phyloP scores from a whole-genome alignment of 495 filamentous ascomycete genomes.

The Geoglossum glabrum region DNA sequence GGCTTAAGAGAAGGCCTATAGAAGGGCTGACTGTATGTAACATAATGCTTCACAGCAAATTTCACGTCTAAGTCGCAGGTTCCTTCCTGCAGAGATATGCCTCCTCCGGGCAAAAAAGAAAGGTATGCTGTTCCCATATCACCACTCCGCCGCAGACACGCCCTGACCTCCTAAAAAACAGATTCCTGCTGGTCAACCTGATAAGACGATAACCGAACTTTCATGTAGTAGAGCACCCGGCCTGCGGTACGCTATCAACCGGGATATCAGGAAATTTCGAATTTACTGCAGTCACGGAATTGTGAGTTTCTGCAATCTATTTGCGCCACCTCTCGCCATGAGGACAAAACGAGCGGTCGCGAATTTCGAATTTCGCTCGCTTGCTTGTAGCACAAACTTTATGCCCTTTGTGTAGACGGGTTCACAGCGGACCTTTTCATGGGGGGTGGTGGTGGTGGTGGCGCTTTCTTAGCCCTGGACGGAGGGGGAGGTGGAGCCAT shows the following conservation, averaged over 20 bases:
- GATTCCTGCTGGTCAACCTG: not conserved
- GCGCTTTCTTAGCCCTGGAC: conserved; percentile 57
- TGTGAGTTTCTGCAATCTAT: not conserved
- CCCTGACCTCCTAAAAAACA: not conserved
- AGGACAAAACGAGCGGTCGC: not conserved
- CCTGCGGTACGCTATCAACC: not conserved
- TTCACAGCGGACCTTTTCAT: conserved; percentile 4
- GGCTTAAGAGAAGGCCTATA: not conserved
- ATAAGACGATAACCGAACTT: not conserved
- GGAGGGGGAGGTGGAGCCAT: conserved; percentile 66
- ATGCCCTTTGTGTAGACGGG: not conserved
- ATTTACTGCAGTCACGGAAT: not conserved
- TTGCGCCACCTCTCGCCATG: not conserved
- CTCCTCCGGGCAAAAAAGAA: not conserved
- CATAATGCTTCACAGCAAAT: not conserved
- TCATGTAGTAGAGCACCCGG: not conserved
- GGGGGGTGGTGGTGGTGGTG: conserved; percentile 33
- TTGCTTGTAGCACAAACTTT: not conserved
- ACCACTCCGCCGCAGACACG: not conserved
- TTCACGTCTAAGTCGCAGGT: not conserved
- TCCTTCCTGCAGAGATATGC: not conserved
- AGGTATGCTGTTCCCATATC: not conserved
- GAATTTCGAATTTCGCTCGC: not conserved
- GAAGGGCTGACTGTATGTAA: not conserved
- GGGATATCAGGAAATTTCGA: not conserved